A percentile compares a stretch with the other conserved stretches of the same genome.
Evolutionary conservation across 2,329 filamentous ascomycete species (phyloP).

Genomic region (Aspergillus eucalypticola): DNA sequence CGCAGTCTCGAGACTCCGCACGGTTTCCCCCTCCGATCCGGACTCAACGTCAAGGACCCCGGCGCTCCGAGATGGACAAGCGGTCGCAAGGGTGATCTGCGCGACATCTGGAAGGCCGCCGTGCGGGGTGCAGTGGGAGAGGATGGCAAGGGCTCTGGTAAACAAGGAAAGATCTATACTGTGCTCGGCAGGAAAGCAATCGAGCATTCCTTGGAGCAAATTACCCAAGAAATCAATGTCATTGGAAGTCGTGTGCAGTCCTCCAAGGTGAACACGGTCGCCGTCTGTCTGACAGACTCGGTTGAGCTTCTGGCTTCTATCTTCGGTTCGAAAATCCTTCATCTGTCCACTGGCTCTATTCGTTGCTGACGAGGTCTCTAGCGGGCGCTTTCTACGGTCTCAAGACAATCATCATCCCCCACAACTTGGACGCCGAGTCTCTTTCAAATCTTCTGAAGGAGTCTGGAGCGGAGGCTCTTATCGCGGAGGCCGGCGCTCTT

Average conservation of each 20-base stretch:
- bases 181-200: constrained; percentile 73
- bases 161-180: constrained; percentile 71
- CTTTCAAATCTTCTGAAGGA: constrained; percentile 71
- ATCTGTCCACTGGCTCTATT: background rate
- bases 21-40: constrained; percentile 75
- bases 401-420: constrained; percentile 81
- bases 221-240: constrained; percentile 84
- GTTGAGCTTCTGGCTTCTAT: constrained; percentile 79
- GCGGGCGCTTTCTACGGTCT: constrained; percentile 88
- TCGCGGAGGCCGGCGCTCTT: constrained; percentile 83
- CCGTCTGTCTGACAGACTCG: constrained; percentile 90
- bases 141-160: constrained; percentile 61
- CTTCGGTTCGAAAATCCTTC: constrained; percentile 57
- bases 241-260: constrained; percentile 77
- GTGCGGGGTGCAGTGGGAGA: constrained; percentile 64
- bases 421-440: constrained; percentile 69
- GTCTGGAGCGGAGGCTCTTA: constrained; percentile 74
- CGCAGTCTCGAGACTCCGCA: constrained; percentile 82
- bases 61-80: constrained; percentile 78
- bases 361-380: constrained; percentile 31
- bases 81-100: constrained; percentile 83
- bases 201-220: constrained; percentile 70
- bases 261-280: constrained; percentile 70
- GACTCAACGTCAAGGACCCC: constrained; percentile 78
- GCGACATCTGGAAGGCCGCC: constrained; percentile 83